Evolutionary conservation across 2,329 filamentous ascomycete species (phyloP), one percentile per base, ranked within the genome.

Genomic region (Fusarium foetens): DNA sequence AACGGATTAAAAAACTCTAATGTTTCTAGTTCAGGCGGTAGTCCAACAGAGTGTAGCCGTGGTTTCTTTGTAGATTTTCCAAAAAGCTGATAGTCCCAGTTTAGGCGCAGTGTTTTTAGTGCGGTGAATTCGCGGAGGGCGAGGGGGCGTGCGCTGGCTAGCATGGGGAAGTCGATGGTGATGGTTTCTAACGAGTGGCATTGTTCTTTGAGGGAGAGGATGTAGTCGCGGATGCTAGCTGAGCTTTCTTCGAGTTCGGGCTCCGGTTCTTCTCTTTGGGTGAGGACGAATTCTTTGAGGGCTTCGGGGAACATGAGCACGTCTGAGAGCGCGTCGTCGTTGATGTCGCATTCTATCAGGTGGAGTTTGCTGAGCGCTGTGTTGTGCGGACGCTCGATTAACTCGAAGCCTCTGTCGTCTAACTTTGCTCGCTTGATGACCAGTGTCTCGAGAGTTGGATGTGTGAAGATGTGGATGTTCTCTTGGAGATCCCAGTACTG

Each of bases 391-490:
- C 82, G 83, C 76, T 87, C 85, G 14, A 85, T 82, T 23, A 81
- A 78, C 64, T 86, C 84, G 51, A 86, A 87, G 6, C 85, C 85
- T 1, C 81, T 81, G 60, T 86, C 78, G 58, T 85, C 84, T 7
- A 87, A 79, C 67, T 81, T 83, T 16, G 85, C 85, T n/a, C 81
- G 76, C 49, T 79, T 80, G 53, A 87, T 84, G 49, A 81, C 80
- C 7, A 87, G 81, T 9, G 78, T 81, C 72, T 86, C 84, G 25
- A 87, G 81, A 1, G 84, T 84, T 0, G 85, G 85, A 53, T 87
- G 85, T 7, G 83, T 80, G 65, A 87, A 87, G 55, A 87, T 85
- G 77, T 87, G 84, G 51, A 87, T 86, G 70, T 86, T 87, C 66
- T 86, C 84, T 64, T 83, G 84, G 42, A 87, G 79, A 70, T 87